Base-by-base conservation (phyloP, 441 rosid genomes). In the Syzygium malaccense region DNA sequence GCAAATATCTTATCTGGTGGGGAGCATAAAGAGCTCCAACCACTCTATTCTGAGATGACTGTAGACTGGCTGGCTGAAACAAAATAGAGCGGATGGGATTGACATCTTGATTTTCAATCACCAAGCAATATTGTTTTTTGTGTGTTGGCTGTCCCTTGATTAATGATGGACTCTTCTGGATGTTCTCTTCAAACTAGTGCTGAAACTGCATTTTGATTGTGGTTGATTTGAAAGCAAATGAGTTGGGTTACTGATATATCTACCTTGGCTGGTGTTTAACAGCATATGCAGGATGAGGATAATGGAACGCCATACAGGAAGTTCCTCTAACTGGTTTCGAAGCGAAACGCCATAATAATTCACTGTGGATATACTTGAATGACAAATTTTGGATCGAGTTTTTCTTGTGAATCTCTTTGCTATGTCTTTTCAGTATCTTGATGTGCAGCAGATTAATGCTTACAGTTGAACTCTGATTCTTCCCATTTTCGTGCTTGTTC, bases 271-370 rank as follows among this genome's bases (percentile, higher is more conserved):
- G 57, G 85, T 25, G 41, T 57, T 54, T 90, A 80, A 87, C 97
- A 94, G 98, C 93, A 95, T 79, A 93, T 96, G 98, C 97, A 94
- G 93, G 98, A 95, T 90, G 98, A 94, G 91, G 96, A 96, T 89
- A 94, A 94, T 14, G 96, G 97, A 86, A 94, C 96, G 92, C 97
- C 98, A 23, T 93, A 94, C 89, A 91, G 96, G 92, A 96, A 94
- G 92, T 94, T 96, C 90, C 93, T 95, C 49, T 95, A 93, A 95
- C 87, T 80, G 83, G 51, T 75, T 71, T 41, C 15, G 13, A 75
- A 75, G 83, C 14, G 53, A 75, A 75, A 75, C 1, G n/a, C 8
- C n/a, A 75, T 41, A 41, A 41, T 75, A 75, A 41, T 41, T 41
- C 18, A 41, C 17, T 41, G 17, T 75, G 83, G 83, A 75, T 75